A percentile compares a stretch with the other conserved stretches of the same genome.
Evolutionary conservation across 768 basidiomycete genomes (phyloP).

Genomic region (Kwoniella botswanensis): DNA sequence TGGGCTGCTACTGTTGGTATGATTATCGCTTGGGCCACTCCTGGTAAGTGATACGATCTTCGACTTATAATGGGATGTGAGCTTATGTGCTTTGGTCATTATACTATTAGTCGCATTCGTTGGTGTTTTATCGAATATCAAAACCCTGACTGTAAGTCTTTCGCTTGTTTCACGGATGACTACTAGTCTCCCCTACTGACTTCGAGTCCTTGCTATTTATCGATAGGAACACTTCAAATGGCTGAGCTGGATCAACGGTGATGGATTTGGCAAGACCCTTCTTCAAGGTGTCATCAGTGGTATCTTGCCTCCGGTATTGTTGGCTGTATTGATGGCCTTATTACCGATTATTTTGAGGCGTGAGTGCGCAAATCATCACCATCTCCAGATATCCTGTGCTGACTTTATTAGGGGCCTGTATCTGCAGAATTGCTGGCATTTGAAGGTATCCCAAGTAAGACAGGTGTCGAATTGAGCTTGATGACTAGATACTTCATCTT

Average conservation of each 20-base stretch:
- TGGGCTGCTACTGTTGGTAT: slow-evolving; percentile 78
- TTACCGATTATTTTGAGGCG: slow-evolving; percentile 79
- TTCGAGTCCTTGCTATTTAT: slow-evolving; percentile 12
- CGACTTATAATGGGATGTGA: too few species aligned
- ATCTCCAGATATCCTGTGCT: too few species aligned
- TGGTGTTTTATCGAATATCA: slow-evolving; percentile 81
- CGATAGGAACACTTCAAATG: slow-evolving; percentile 63
- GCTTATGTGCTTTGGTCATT: background rate
- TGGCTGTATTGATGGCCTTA: slow-evolving; percentile 90
- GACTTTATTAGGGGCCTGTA: background rate
- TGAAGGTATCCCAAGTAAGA: slow-evolving; percentile 86
- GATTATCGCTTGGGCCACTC: slow-evolving; percentile 86
- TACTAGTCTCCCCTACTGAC: background rate
- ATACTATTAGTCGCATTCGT: slow-evolving; percentile 72
- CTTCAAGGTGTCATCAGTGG: slow-evolving; percentile 85
- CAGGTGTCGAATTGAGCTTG: slow-evolving; percentile 81
- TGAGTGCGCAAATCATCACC: slow-evolving; percentile 51
- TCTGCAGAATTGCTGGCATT: slow-evolving; percentile 71
- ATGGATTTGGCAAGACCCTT: slow-evolving; percentile 41
- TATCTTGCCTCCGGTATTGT: slow-evolving; percentile 81
- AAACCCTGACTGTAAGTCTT: slow-evolving; percentile 64
- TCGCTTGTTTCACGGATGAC: background rate
- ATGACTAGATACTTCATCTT: slow-evolving; percentile 94
- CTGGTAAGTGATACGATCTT: slow-evolving; percentile 62
- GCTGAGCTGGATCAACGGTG: slow-evolving; percentile 73